Percentiles rank a stretch among this genome's conserved stretches.
Conservation (phyloP, 2,329 filamentous ascomycete species). For the Scedosporium boydii region DNA sequence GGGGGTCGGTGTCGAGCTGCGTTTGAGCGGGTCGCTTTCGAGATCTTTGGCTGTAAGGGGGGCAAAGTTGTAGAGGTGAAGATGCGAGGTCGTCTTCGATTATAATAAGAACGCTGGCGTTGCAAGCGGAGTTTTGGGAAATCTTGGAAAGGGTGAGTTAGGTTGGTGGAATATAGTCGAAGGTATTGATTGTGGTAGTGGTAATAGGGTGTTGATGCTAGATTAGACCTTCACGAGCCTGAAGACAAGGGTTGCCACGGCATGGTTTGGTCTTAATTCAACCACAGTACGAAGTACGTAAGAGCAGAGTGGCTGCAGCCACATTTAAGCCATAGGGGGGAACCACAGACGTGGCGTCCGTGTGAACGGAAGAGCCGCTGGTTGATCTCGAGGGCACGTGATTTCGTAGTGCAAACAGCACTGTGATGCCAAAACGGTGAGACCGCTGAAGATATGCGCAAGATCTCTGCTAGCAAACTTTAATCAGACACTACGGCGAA, state of each 20-base stretch:
- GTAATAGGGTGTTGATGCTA: constrained; percentile 4
- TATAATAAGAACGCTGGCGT: not conserved
- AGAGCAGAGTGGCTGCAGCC: not conserved
- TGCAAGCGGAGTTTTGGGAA: not conserved
- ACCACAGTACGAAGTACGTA: not conserved
- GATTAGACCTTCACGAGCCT: constrained; percentile 5
- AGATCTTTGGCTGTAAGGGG: not conserved
- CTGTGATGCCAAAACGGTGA: no score
- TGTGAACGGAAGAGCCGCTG: not conserved
- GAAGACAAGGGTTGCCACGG: constrained; percentile 1
- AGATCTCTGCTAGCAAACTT: not conserved
- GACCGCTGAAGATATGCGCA: not conserved
- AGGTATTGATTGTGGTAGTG: not conserved
- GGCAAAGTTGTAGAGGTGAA: not conserved
- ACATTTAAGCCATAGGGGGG: not conserved
- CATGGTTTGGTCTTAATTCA: not conserved
- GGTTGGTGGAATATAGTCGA: not conserved
- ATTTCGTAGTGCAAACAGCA: not conserved
- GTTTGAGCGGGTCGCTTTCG: not conserved
- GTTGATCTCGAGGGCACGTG: not conserved
- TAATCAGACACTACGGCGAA: not conserved
- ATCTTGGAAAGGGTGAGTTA: not conserved
- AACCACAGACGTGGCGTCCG: not conserved
- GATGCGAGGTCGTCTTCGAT: not conserved
- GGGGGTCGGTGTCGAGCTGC: not conserved